Evolutionary conservation across 768 basidiomycete species (phyloP), one percentile per base, ranked within the genome.

Genomic region (Pulveroboletus ravenelii): DNA sequence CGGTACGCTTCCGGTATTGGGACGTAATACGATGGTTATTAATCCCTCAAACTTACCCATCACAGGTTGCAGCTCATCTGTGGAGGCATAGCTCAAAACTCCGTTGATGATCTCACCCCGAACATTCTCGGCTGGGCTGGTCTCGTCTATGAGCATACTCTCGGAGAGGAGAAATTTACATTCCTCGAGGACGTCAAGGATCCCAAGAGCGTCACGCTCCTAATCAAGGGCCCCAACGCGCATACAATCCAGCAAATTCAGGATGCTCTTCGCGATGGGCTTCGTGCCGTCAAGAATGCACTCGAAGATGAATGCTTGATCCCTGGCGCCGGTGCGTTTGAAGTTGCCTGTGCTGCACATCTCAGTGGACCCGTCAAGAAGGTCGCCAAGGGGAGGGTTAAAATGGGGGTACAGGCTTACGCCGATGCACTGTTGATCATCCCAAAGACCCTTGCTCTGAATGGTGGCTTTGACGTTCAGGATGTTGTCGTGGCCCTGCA

Each of bases 101-200:
- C 94, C 50, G 93, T 97, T 13, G 96, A 99, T 59, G 95, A 99
- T 65, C 79, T 99, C 44, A 84, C 82, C 2, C 93, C 95, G 13
- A 86, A 87, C 47, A 78, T 92, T 31, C 84, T 99, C 44, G 96
- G 96, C 30, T 96, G 91, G 88, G 96, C 96, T 37, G 96, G 96
- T 9, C 83, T 98, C 54, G 93, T 99, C 29, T 99, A 99, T 74
- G 96, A 99, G 72, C 93, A 97, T 71, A 97, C 94, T 17, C 81
- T 99, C 30, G 96, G 96, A 57, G 96, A 99, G 73, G 96, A 99
- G 66, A 99, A 98, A 66, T 99, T 79, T 70, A 99, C 96, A 0
- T 98, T 98, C 65, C 76, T 99, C 48, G 96, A 98, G 70, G 90
- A 99, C 56, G 95, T 97, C 69, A 91, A 87, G 71, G 82, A 87